Conservation (phyloP, 177 flowering plant species). For the Vitis hybrid region DNA sequence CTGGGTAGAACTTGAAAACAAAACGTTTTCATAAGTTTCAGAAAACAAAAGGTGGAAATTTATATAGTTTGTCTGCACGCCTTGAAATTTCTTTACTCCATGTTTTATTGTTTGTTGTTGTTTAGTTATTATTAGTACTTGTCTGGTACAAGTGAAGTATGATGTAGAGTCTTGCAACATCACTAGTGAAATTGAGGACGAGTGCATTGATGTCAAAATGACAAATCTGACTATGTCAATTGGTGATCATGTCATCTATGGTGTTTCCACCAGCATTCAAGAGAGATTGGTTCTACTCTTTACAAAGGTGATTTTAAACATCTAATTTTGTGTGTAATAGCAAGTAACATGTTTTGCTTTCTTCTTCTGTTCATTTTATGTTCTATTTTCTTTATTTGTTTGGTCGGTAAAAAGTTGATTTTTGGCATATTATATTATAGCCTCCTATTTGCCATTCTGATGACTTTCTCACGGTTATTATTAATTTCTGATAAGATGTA, state of each 20-base stretch:
- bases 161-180: constrained; percentile 50
- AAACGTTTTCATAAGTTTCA: too few species aligned
- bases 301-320: constrained; percentile 52
- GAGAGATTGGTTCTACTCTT: constrained; percentile 64
- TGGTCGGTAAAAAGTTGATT: too few species aligned
- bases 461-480: too few species aligned
- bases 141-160: constrained; percentile 59
- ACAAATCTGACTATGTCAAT: constrained; percentile 42
- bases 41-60: neutral
- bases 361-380: too few species aligned
- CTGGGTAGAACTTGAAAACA: too few species aligned
- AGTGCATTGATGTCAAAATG: constrained; percentile 47
- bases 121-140: neutral
- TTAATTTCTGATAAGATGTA: too few species aligned
- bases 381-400: too few species aligned
- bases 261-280: constrained; percentile 83
- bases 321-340: neutral
- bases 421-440: too few species aligned
- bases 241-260: constrained; percentile 79
- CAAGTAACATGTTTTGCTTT: too few species aligned
- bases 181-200: constrained; percentile 20
- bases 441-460: too few species aligned
- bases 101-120: neutral
- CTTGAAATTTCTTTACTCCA: neutral
- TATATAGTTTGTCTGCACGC: neutral